Percentiles rank a stretch among this genome's conserved stretches.
Conservation (phyloP, 2,329 filamentous ascomycete species). For the Amauroascus niger region DNA sequence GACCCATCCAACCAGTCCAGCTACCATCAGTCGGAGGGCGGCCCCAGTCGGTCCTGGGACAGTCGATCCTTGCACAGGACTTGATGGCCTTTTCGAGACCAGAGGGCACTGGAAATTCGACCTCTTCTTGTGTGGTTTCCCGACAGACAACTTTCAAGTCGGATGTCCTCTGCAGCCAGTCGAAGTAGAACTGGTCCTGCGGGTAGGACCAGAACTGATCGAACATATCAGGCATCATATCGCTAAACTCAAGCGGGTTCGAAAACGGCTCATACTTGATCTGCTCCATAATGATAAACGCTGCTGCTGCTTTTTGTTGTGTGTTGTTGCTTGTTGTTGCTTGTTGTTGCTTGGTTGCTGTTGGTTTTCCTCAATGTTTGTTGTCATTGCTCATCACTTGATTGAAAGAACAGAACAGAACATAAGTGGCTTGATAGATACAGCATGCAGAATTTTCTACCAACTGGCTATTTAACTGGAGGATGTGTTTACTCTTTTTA, state of each 20-base stretch:
- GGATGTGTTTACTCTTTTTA: no score
- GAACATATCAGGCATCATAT: neutral
- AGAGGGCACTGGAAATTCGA: conserved; percentile 7
- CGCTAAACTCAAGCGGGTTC: neutral
- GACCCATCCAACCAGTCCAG: conserved; percentile 7
- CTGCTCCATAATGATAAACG: neutral
- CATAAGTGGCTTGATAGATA: no score
- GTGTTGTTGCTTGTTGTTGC: no score
- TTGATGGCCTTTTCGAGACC: conserved; percentile 14
- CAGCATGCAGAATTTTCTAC: no score
- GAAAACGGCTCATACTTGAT: conserved; percentile 1
- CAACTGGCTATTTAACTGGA: no score
- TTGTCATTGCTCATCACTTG: no score
- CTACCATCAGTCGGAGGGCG: neutral
- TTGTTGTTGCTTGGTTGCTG: no score
- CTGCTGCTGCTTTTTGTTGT: no score
- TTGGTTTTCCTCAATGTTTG: no score
- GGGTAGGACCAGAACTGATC: neutral
- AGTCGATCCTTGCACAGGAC: conserved; percentile 1
- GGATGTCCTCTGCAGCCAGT: neutral
- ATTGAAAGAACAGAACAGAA: no score
- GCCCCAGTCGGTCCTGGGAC: neutral
- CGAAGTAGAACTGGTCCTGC: neutral
- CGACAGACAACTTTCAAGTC: conserved; percentile 5
- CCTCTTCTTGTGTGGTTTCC: conserved; percentile 10